Conservation (phyloP, 192 early-diverging fungal genomes). For the Coemansia umbellata region DNA sequence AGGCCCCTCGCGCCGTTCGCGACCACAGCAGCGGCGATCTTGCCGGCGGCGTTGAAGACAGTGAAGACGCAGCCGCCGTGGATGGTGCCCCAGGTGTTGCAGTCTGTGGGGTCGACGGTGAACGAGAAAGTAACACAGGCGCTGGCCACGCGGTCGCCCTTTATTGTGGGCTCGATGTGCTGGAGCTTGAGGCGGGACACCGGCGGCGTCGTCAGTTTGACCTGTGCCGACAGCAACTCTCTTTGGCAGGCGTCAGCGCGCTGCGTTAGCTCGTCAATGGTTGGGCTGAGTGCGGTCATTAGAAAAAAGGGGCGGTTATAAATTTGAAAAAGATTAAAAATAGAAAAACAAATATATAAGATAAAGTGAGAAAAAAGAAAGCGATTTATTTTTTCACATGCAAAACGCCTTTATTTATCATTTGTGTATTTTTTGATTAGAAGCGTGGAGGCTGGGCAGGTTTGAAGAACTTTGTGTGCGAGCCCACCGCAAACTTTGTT, state of each 20-base stretch:
- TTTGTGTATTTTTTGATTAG: no score
- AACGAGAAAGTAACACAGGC: constrained; percentile 17
- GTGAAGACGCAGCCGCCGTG: constrained; percentile 50
- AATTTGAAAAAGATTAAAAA: neutral
- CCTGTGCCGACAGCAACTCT: constrained; percentile 27
- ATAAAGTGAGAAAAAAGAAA: neutral
- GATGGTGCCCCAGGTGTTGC: constrained; percentile 48
- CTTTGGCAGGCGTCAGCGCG: constrained; percentile 25
- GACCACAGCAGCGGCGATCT: constrained; percentile 42
- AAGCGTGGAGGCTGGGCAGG: no score
- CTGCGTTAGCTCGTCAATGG: constrained; percentile 12
- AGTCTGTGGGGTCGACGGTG: constrained; percentile 31
- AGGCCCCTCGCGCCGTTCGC: constrained; percentile 24
- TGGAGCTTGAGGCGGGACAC: constrained; percentile 28
- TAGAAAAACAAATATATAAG: neutral
- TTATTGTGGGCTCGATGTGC: constrained; percentile 27
- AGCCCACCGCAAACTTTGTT: constrained; percentile 7
- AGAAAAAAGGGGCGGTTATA: constrained; percentile 1
- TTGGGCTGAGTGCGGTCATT: constrained; percentile 17
- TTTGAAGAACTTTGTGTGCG: constrained; percentile 26
- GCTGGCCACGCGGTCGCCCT: constrained; percentile 36
- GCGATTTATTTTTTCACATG: neutral
- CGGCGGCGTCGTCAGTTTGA: constrained; percentile 34
- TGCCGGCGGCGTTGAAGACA: constrained; percentile 41
- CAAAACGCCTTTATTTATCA: no score